A percentile compares a stretch with the other conserved stretches of the same genome.
Conservation (phyloP, 116 monocot genomes). For the Posidonia oceanica region DNA sequence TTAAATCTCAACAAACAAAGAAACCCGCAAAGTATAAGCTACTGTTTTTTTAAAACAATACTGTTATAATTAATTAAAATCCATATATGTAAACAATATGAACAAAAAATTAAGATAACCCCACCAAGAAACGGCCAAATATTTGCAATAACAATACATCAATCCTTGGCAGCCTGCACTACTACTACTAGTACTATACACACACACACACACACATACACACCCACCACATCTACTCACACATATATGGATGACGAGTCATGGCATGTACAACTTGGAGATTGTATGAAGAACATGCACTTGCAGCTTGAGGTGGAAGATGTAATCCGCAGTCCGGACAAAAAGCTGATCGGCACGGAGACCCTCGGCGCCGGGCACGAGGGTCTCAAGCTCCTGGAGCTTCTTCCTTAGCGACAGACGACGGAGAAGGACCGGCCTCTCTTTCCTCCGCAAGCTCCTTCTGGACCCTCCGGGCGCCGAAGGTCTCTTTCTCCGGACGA, state of each 20-base stretch:
- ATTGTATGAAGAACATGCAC: constrained; percentile 33
- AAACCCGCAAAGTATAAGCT: too few species aligned
- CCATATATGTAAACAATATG: too few species aligned
- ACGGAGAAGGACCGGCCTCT: not conserved
- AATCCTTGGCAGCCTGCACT: not conserved
- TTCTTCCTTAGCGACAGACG: constrained; percentile 8
- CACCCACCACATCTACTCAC: not conserved
- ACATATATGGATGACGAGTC: constrained; percentile 2
- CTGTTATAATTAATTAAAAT: too few species aligned
- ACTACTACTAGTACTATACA: not conserved
- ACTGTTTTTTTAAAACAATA: too few species aligned
- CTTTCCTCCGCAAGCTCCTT: not conserved
- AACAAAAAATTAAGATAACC: too few species aligned
- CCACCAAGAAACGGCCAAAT: not conserved
- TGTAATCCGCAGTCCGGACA: constrained; percentile 43
- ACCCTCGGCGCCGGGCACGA: constrained; percentile 54
- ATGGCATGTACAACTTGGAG: constrained; percentile 32
- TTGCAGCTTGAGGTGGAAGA: constrained; percentile 33
- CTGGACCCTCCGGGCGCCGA: not conserved
- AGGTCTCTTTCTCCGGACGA: not conserved
- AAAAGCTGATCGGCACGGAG: constrained; percentile 43
- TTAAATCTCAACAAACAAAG: too few species aligned
- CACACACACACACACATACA: not conserved
- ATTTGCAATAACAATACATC: not conserved
- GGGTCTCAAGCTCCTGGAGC: constrained; percentile 52